A percentile compares a stretch with the other conserved stretches of the same genome.
phyloP scores from a whole-genome alignment of 306 rosid genomes.

The Fagus crenata region DNA sequence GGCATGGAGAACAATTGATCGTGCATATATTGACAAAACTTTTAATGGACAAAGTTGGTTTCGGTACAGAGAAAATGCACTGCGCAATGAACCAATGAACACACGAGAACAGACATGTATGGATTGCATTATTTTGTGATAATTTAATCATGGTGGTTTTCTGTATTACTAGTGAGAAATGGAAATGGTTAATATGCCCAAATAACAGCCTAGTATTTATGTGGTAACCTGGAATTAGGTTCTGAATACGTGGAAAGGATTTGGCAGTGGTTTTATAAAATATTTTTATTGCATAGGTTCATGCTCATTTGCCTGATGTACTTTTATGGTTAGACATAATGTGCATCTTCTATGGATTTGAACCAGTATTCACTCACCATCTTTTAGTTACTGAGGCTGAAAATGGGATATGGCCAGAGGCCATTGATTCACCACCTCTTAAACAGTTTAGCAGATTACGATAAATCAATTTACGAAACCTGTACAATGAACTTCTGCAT shows the following conservation, averaged over 20 bases:
- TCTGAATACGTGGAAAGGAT: background rate
- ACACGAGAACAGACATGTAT: slow-evolving; percentile 85
- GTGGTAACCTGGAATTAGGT: background rate
- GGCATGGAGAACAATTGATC: slow-evolving; percentile 95
- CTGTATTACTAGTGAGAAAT: background rate
- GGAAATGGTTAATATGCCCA: background rate
- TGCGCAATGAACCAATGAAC: slow-evolving; percentile 86
- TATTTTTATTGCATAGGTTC: slow-evolving; percentile 1
- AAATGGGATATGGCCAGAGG: no score
- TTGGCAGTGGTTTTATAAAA: background rate
- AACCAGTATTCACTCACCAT: no score
- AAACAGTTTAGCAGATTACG: no score
- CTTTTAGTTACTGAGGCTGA: no score
- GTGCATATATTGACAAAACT: slow-evolving; percentile 87
- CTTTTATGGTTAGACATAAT: background rate
- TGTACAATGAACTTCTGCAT: no score
- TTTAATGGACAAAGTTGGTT: slow-evolving; percentile 98
- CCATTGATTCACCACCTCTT: no score
- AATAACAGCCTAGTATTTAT: background rate
- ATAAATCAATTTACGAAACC: no score
- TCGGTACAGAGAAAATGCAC: slow-evolving; percentile 88
- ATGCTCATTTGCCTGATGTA: background rate
- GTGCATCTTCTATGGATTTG: background rate
- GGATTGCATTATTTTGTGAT: slow-evolving; percentile 27
- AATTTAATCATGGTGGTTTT: slow-evolving; percentile 2